Evolutionary conservation across 495 filamentous ascomycete species (phyloP).

Genomic region (Halenospora varia): DNA sequence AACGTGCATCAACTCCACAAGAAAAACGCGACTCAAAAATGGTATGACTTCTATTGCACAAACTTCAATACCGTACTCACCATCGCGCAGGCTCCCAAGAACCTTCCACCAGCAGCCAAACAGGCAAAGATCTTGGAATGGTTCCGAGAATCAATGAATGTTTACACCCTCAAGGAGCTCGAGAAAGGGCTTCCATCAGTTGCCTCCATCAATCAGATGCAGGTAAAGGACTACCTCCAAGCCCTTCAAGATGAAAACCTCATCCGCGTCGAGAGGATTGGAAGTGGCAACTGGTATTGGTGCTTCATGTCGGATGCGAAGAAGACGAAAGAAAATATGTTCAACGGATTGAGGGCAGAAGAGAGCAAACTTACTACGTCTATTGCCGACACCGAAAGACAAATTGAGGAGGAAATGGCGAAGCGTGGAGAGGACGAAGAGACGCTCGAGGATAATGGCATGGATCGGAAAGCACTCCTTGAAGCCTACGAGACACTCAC

Average conservation of each 20-base stretch:
- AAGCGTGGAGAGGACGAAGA: constrained; percentile 38
- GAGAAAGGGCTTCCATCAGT: constrained; percentile 65
- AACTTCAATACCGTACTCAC: not conserved
- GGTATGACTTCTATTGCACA: not conserved
- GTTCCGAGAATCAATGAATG: constrained; percentile 58
- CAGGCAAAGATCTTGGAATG: constrained; percentile 57
- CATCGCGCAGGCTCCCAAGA: constrained; percentile 53
- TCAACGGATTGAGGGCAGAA: constrained; percentile 50
- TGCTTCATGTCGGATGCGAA: constrained; percentile 62
- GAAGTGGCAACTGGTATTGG: constrained; percentile 82
- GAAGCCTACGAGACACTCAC: constrained; percentile 32
- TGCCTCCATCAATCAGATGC: constrained; percentile 64
- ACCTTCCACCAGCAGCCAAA: constrained; percentile 54
- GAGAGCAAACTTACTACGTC: constrained; percentile 39
- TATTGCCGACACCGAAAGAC: constrained; percentile 36
- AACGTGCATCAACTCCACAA: no score
- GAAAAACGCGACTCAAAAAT: no score
- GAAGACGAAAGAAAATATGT: constrained; percentile 31
- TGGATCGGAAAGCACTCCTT: constrained; percentile 24
- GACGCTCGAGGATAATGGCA: constrained; percentile 23
- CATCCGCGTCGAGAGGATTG: constrained; percentile 74
- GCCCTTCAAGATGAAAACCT: constrained; percentile 58
- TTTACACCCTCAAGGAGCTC: constrained; percentile 71
- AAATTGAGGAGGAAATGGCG: constrained; percentile 39
- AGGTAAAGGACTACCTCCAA: constrained; percentile 68